These are phyloP conservation scores for Malus domestica DNA, from an alignment of 306 rosid species.

Conservation along the genomic window DNA sequence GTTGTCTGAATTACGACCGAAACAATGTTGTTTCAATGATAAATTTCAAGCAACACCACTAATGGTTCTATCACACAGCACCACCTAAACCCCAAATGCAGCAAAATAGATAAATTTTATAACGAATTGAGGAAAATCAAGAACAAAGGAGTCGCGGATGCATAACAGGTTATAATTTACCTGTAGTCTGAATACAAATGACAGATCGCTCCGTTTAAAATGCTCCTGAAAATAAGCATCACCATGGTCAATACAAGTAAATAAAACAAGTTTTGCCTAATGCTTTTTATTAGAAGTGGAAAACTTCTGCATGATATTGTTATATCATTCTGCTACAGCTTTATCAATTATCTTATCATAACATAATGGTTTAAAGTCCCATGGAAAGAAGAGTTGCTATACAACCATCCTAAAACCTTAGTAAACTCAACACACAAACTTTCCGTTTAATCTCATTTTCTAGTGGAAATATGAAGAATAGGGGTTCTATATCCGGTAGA, in stretches of 20 bases:
- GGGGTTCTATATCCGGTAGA: too few relatives aligned
- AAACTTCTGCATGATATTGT: too few relatives aligned
- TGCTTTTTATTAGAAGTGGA: too few relatives aligned
- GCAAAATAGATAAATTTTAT: neutral
- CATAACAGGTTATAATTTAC: constrained; percentile 34
- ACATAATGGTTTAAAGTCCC: neutral
- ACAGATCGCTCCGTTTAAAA: constrained; percentile 76
- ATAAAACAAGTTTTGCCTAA: too few relatives aligned
- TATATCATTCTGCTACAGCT: neutral
- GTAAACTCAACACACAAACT: neutral
- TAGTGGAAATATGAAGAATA: neutral
- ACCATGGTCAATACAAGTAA: constrained; percentile 12
- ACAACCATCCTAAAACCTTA: neutral
- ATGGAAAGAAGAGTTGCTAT: neutral
- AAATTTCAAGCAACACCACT: neutral
- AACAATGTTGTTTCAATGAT: too few relatives aligned
- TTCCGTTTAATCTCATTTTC: neutral
- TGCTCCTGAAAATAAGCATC: constrained; percentile 61
- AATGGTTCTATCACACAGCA: neutral
- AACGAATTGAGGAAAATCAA: neutral
- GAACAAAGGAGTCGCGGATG: neutral
- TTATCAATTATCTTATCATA: neutral
- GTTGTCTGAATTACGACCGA: neutral
- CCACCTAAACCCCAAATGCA: neutral
- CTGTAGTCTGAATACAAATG: constrained; percentile 97